Conservation (phyloP, 225 moss, liverwort and hornwort genomes). For the Antitrichia curtipendula region DNA sequence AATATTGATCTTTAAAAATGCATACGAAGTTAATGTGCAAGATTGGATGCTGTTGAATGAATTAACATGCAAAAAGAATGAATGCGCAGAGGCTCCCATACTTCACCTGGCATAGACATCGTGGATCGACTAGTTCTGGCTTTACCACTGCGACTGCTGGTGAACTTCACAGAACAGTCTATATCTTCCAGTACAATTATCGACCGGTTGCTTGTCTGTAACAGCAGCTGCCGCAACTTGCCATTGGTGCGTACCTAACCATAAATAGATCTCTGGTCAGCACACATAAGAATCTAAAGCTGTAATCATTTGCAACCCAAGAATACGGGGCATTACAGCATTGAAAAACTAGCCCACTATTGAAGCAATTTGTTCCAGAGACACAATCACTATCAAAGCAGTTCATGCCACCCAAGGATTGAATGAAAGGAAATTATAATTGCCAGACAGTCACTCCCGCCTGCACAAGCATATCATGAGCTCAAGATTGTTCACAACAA, state of each 20-base stretch:
- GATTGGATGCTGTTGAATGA: not conserved
- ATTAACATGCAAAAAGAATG: not conserved
- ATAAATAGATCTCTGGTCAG: not conserved
- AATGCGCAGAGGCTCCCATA: not conserved
- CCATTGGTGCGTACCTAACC: slow-evolving; percentile 12
- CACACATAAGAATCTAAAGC: not conserved
- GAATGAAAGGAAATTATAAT: not conserved
- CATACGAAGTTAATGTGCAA: not conserved
- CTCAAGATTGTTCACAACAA: not conserved
- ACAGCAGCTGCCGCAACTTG: slow-evolving; percentile 16
- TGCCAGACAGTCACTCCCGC: not conserved
- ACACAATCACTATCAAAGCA: not conserved
- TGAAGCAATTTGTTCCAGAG: not conserved
- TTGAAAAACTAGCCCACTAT: not conserved
- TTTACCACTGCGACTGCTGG: slow-evolving; percentile 15
- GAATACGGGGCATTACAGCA: not conserved
- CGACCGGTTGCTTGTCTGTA: slow-evolving; percentile 46
- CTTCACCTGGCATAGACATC: not conserved
- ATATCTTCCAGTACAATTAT: slow-evolving; percentile 67
- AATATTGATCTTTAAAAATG: too few relatives aligned
- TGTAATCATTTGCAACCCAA: not conserved
- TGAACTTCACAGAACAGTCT: slow-evolving; percentile 50
- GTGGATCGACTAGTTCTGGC: not conserved
- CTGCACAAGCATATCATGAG: not conserved
- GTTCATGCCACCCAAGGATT: not conserved